Percentiles rank a stretch among this genome's conserved stretches.
Conservation (phyloP, 352 stramenopile species). For the Aphanomyces euteiches region DNA sequence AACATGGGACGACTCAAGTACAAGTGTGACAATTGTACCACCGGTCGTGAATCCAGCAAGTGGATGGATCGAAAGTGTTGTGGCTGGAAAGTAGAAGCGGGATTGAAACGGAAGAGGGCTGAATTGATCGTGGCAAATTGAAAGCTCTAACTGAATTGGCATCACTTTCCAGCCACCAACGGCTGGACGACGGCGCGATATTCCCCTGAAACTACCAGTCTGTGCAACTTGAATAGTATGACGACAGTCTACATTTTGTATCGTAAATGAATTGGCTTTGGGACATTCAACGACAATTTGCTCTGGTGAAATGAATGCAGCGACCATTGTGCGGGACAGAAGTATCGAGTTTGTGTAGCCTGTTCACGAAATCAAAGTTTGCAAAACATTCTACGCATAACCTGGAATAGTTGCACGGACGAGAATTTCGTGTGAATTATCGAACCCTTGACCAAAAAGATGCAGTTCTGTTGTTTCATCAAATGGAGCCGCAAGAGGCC, state of each 20-base stretch:
- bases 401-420: slow-evolving; percentile 20
- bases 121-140: slow-evolving; percentile 20
- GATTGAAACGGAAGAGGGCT: not conserved
- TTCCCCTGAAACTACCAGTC: too few relatives aligned
- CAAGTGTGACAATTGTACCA: slow-evolving; percentile 12
- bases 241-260: not conserved
- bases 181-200: not conserved
- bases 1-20: slow-evolving; percentile 10
- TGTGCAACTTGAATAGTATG: too few relatives aligned
- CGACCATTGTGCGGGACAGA: not conserved
- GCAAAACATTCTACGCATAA: not conserved
- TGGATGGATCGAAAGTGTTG: not conserved
- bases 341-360: slow-evolving; percentile 7
- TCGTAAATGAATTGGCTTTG: not conserved
- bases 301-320: slow-evolving; percentile 23
- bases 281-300: slow-evolving; percentile 21
- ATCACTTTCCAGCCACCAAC: slow-evolving; percentile 27
- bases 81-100: slow-evolving; percentile 18
- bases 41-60: slow-evolving; percentile 20
- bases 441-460: slow-evolving; percentile 22
- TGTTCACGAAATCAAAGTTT: not conserved
- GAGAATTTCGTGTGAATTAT: not conserved
- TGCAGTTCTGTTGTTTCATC: slow-evolving; percentile 23
- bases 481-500: slow-evolving; percentile 18
- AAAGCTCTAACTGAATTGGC: slow-evolving; percentile 13